Evolutionary conservation across 2,329 filamentous ascomycete species (phyloP), one percentile per base, ranked within the genome.

Genomic region (Biscogniauxia sp.): DNA sequence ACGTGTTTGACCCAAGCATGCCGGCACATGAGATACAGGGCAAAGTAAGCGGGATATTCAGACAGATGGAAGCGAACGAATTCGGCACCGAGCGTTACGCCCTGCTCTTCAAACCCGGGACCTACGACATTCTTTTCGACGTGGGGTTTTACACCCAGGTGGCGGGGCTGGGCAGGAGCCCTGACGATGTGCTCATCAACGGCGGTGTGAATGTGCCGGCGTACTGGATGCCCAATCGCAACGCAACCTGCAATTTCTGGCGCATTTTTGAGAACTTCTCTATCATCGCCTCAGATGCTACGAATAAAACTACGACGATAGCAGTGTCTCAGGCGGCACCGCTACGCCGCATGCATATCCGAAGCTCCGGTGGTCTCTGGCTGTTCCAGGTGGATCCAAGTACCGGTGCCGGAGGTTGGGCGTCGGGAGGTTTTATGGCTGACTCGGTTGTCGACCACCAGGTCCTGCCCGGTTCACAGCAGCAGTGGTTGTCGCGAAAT

Each of bases 211-310:
- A 74, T 50, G 72, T 74, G 11, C 72, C 72, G 8, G 72, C 72
- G 6, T 72, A 73, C 60, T 74, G 72, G 72, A 73, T 74, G 72
- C 71, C 72, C 13, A 68, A 70, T 54, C 68, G 70, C n/a, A 74
- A 74, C 51, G 72, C 72, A 17, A 74, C 72, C 4, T 74, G 72
- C 58, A 74, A 74, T 54, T 74, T 74, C 58, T 74, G 72, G 72
- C 66, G 72, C 17, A 64, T 70, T 3, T 72, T 70, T 19, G 72
- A 74, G 66, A 74, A 74, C 55, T 68, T 74, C 50, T 69, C 72
- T 19, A 65, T 74, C 50, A 70, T 70, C 32, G 72, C 72, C 4
- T 73, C 71, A 8, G 61, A 62, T 3, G 71, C 66, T 7, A 74
- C 72, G 17, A 71, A 73, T 54, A 66, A 69, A 25, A 73, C 72